Evolutionary conservation across 805 yeast genomes (phyloP).

Genomic region (Candida easanensis): DNA sequence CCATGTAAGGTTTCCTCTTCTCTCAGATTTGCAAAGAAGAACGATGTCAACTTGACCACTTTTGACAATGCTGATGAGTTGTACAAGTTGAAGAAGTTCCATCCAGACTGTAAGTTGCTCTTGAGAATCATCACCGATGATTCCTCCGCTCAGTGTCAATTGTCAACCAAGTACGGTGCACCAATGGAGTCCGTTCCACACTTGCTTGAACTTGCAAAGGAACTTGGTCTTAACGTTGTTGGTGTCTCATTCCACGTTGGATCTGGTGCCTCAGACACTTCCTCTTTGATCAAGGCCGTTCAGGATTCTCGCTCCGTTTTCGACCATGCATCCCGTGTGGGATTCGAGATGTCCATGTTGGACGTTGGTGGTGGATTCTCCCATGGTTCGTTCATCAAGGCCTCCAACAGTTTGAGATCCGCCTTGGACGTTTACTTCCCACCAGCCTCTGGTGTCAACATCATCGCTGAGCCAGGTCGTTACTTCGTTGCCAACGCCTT

Average conservation of each 20-base stretch:
- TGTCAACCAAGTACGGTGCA: slow-evolving; percentile 90
- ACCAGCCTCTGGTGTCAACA: slow-evolving; percentile 31
- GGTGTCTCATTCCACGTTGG: slow-evolving; percentile 98
- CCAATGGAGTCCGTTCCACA: slow-evolving; percentile 48
- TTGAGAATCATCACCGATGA: slow-evolving; percentile 90
- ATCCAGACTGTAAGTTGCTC: slow-evolving; percentile 68
- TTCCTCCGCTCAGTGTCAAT: slow-evolving; percentile 77
- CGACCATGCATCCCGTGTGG: slow-evolving; percentile 48
- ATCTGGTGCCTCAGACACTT: slow-evolving; percentile 79
- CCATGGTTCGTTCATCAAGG: slow-evolving; percentile 53
- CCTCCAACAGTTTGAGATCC: slow-evolving; percentile 53
- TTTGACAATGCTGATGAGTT: slow-evolving; percentile 88
- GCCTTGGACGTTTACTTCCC: slow-evolving; percentile 65
- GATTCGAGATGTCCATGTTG: slow-evolving; percentile 49
- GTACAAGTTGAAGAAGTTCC: slow-evolving; percentile 61
- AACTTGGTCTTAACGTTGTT: slow-evolving; percentile 57
- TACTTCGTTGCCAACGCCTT: slow-evolving; percentile 83
- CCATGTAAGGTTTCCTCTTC: slow-evolving; percentile 91
- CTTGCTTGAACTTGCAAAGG: slow-evolving; percentile 60
- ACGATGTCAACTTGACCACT: slow-evolving; percentile 68
- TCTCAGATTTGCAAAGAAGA: slow-evolving; percentile 62
- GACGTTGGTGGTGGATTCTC: slow-evolving; percentile 97
- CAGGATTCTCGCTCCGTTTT: slow-evolving; percentile 68
- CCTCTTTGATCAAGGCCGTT: slow-evolving; percentile 67
- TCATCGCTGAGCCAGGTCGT: slow-evolving; percentile 95